These are phyloP conservation scores for Dillenia turbinata DNA, from an alignment of 164 flowering plant genomes.

Conservation along the genomic window DNA sequence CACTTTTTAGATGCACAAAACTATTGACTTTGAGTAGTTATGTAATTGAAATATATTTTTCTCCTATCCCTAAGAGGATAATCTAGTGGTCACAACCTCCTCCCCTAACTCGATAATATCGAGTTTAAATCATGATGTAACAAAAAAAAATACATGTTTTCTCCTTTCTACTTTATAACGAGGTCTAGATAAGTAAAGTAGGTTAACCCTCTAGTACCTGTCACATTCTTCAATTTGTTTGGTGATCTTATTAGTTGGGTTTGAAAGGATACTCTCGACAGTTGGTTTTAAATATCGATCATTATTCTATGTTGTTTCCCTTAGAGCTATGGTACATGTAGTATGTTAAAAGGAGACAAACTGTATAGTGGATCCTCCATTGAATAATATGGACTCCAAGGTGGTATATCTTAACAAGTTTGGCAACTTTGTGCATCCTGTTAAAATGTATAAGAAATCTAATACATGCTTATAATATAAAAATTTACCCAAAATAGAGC, in stretches of 20 bases:
- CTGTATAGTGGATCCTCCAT: neutral
- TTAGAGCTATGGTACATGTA: neutral
- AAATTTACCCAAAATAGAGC: too few relatives aligned
- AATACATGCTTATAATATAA: too few relatives aligned
- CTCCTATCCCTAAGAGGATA: too few relatives aligned
- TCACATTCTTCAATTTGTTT: neutral
- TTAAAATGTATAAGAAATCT: too few relatives aligned
- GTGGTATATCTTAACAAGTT: too few relatives aligned
- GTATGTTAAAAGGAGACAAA: neutral
- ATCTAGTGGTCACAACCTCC: too few relatives aligned
- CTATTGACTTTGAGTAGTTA: neutral
- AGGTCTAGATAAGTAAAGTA: neutral
- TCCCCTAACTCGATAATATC: too few relatives aligned
- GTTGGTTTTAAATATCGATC: conserved; percentile 1
- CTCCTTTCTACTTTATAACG: conserved; percentile 1
- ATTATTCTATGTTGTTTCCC: neutral
- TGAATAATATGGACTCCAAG: too few relatives aligned
- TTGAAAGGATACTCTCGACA: conserved; percentile 16
- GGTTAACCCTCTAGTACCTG: neutral
- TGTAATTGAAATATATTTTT: too few relatives aligned
- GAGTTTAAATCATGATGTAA: too few relatives aligned
- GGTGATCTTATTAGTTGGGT: conserved; percentile 10
- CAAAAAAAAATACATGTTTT: neutral
- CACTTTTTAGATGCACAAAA: neutral
- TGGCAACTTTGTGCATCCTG: too few relatives aligned